These are phyloP conservation scores for Pythium diclinum DNA, from an alignment of 352 stramenopile species.

Conservation along the genomic window DNA sequence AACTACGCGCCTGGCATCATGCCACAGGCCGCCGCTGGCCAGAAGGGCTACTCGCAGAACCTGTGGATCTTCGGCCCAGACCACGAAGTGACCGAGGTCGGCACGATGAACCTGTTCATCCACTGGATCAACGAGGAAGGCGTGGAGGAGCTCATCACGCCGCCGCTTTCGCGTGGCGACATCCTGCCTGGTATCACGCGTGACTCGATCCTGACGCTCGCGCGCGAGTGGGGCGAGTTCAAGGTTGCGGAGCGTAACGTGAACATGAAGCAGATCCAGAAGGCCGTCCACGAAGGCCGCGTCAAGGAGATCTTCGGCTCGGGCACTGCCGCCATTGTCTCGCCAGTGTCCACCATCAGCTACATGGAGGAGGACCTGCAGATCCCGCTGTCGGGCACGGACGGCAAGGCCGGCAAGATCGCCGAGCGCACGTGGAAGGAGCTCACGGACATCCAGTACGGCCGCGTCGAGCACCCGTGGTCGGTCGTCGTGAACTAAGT, in stretches of 20 bases:
- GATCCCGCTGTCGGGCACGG: constrained; percentile 85
- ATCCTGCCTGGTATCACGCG: constrained; percentile 97
- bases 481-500: constrained; percentile 38
- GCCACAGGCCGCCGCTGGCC: constrained; percentile 83
- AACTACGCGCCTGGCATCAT: constrained; percentile 92
- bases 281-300: constrained; percentile 87
- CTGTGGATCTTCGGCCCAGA: constrained; percentile 96
- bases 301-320: constrained; percentile 95
- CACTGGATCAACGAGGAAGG: constrained; percentile 92
- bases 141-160: constrained; percentile 94
- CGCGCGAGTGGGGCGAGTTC: constrained; percentile 89
- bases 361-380: constrained; percentile 91
- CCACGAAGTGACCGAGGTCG: constrained; percentile 86
- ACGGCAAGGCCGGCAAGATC: constrained; percentile 81
- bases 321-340: constrained; percentile 94
- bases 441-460: constrained; percentile 86
- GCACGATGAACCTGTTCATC: constrained; percentile 99
- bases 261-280: constrained; percentile 93
- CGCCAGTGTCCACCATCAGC: constrained; percentile 92
- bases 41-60: constrained; percentile 88
- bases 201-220: constrained; percentile 93
- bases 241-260: constrained; percentile 94
- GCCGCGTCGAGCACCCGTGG: constrained; percentile 36
- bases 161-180: constrained; percentile 91
- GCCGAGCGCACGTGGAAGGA: constrained; percentile 88